A percentile compares a stretch with the other conserved stretches of the same genome.
phyloP scores from a whole-genome alignment of 116 monocot species.

The Iris pallida region DNA sequence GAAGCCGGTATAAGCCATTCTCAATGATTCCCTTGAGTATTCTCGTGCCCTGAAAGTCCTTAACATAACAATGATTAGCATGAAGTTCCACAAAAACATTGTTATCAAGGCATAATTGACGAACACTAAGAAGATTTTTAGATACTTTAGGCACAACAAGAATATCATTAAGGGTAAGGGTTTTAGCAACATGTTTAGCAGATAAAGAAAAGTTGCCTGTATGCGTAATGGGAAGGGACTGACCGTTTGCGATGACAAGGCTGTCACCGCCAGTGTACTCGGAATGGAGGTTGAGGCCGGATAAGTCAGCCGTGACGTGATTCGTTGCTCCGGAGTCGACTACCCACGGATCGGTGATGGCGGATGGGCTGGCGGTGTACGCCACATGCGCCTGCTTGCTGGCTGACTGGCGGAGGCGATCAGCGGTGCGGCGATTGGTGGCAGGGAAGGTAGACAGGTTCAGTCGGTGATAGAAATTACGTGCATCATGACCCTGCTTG shows the following conservation, averaged over 20 bases:
- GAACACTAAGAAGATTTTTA: neutral
- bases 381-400: neutral
- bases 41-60: too few relatives aligned
- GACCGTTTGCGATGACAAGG: neutral
- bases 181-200: neutral
- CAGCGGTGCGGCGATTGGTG: neutral
- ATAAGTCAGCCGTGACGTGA: neutral
- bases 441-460: neutral
- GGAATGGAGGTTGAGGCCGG: neutral
- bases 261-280: neutral
- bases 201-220: neutral
- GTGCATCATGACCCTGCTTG: neutral
- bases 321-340: neutral
- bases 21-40: too few relatives aligned
- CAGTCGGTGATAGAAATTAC: neutral
- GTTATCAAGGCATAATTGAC: neutral
- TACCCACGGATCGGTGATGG: neutral
- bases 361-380: neutral
- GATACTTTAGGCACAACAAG: neutral
- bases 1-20: too few relatives aligned
- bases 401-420: neutral
- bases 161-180: neutral
- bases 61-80: conserved; percentile 5
- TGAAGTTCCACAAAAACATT: conserved; percentile 2
- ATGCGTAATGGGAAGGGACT: neutral